phyloP scores from a whole-genome alignment of 179 eudicot species.

The Vitellaria paradoxa region DNA sequence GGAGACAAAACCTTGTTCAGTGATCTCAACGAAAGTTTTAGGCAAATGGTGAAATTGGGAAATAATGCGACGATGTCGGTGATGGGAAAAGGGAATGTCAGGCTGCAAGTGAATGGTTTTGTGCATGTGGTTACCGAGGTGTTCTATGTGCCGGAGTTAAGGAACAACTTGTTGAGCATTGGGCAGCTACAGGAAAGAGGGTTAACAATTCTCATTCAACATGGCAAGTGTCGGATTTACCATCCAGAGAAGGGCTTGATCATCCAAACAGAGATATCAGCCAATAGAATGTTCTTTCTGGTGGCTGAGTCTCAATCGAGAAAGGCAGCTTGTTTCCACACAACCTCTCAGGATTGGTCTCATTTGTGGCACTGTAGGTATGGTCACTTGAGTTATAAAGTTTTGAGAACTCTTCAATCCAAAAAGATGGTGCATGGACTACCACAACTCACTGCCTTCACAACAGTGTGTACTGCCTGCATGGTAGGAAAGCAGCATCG shows the following conservation, averaged over 20 bases:
- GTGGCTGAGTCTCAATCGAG: too few relatives aligned
- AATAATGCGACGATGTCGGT: background rate
- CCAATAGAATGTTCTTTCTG: background rate
- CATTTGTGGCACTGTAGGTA: background rate
- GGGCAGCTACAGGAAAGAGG: background rate
- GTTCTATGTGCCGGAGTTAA: background rate
- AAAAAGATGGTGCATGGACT: background rate
- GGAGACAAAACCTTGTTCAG: background rate
- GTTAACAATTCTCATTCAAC: background rate
- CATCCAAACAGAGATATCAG: background rate
- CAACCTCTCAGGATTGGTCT: too few relatives aligned
- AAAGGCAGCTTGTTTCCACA: too few relatives aligned
- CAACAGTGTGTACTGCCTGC: background rate
- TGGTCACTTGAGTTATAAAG: background rate
- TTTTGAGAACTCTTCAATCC: background rate
- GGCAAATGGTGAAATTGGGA: background rate
- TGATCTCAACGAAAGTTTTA: too few relatives aligned
- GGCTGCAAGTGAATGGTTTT: background rate
- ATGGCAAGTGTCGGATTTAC: background rate
- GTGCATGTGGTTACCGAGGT: background rate
- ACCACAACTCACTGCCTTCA: background rate
- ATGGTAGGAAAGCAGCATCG: background rate
- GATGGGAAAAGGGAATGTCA: background rate
- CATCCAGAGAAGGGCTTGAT: slow-evolving; percentile 5
- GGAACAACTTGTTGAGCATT: background rate